Evolutionary conservation across 2,329 filamentous ascomycete genomes (phyloP), one percentile per base, ranked within the genome.

Genomic region (Xylariales sp.): DNA sequence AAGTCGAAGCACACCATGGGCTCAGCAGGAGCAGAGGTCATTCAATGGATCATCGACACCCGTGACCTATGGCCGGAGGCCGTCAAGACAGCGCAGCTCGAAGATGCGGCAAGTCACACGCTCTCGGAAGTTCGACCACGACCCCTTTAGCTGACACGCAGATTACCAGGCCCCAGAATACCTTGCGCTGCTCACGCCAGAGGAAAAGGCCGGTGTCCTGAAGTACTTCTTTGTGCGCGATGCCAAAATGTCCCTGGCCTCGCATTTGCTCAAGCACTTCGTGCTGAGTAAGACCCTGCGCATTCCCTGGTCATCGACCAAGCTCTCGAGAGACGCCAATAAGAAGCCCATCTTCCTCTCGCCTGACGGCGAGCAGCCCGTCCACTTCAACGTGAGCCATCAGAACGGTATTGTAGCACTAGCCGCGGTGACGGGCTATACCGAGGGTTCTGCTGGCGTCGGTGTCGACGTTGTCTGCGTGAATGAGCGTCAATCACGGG

Each of bases 401-500:
- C 86, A 91, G 66, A 82, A 82, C 7, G 86, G 86, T 2, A 66
- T 91, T 12, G 86, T 89, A 0, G 76, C 77, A 2, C 66, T 90
- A 21, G 71, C 84, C 10, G 82, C 82, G 11, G 64, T 71, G 3
- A 57, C 61, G 31, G 57, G 55, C 15, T 60, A 63, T 52, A 51
- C 45, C 4, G 45, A 27, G n/a, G 42, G 43, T 37, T n/a, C 55
- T 38, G 54, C 63, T 15, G 64, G 84, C 33, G 71, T 88, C 0
- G 86, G 86, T 33, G 76, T 85, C 3, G 86, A 91, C 59, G 70
- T 91, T n/a, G 85, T 89, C 3, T 87, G 83, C 58, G 80, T 83
- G 2, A 72, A 74, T 42, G 86, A 91, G 68, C 73, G 86, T 20
- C 73, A 79, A 40, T 68, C 66, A n/a, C 75, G 74, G 15, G 80